A percentile compares a stretch with the other conserved stretches of the same genome.
phyloP scores from a whole-genome alignment of 2,329 filamentous ascomycete species.

The Didymella pomorum region DNA sequence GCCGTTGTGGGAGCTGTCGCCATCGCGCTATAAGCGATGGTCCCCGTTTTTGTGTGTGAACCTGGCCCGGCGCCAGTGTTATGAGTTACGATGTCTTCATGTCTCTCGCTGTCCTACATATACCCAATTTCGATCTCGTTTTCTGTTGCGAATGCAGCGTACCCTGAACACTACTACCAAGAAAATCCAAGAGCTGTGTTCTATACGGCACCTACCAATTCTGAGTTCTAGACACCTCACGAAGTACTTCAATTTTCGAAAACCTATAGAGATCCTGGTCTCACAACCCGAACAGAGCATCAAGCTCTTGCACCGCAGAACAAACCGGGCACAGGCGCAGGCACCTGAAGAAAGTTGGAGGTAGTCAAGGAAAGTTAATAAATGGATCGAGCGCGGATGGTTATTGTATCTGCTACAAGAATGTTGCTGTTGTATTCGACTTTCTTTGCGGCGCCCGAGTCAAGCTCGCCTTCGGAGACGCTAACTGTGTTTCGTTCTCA shows the following conservation, averaged over 20 bases:
- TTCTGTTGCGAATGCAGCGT: background rate
- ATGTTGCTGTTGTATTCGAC: too few relatives aligned
- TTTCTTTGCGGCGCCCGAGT: too few relatives aligned
- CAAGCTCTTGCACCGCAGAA: too few relatives aligned
- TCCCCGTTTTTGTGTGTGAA: background rate
- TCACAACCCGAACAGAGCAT: too few relatives aligned
- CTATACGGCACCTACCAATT: background rate
- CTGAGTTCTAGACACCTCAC: background rate
- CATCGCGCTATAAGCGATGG: background rate
- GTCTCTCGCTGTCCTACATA: slow-evolving; percentile 9
- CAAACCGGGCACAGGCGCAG: too few relatives aligned
- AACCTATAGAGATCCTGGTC: background rate
- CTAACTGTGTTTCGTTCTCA: background rate
- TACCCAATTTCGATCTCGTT: slow-evolving; percentile 9
- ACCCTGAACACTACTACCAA: background rate
- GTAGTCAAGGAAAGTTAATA: too few relatives aligned
- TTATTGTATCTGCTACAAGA: too few relatives aligned
- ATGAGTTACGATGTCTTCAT: slow-evolving; percentile 6
- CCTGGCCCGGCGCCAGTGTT: background rate
- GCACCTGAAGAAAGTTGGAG: too few relatives aligned
- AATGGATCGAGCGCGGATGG: too few relatives aligned
- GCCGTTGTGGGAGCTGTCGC: slow-evolving; percentile 16
- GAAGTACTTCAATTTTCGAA: background rate
- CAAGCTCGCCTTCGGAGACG: background rate
- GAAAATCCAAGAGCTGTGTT: too few relatives aligned